These are phyloP conservation scores for Pelargonium myrrhifolium DNA, from an alignment of 441 rosid genomes.

Conservation along the genomic window DNA sequence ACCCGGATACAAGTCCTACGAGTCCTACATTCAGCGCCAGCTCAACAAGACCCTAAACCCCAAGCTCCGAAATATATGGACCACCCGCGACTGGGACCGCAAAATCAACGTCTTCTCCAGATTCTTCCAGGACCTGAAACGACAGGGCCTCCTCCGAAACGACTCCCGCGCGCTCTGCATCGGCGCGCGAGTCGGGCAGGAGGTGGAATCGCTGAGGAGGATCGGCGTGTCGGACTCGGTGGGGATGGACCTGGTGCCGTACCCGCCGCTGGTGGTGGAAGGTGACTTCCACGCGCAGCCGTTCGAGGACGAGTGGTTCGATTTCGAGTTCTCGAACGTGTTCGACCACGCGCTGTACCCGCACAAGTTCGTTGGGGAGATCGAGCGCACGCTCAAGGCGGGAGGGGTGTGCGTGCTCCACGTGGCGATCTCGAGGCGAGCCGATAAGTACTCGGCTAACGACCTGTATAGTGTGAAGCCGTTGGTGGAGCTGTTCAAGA, in stretches of 20 bases:
- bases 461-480: slow-evolving; percentile 55
- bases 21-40: slow-evolving; percentile 28
- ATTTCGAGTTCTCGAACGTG: slow-evolving; percentile 86
- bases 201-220: slow-evolving; percentile 53
- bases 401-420: slow-evolving; percentile 68
- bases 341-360: slow-evolving; percentile 86
- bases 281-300: slow-evolving; percentile 85
- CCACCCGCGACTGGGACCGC: slow-evolving; percentile 35
- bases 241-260: slow-evolving; percentile 79
- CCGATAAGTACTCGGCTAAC: slow-evolving; percentile 85
- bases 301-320: slow-evolving; percentile 55
- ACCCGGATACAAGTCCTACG: slow-evolving; percentile 30
- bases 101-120: slow-evolving; percentile 28
- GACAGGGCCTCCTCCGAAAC: slow-evolving; percentile 15
- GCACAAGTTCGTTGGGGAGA: slow-evolving; percentile 61
- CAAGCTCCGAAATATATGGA: slow-evolving; percentile 28
- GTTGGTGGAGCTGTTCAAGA: slow-evolving; percentile 41
- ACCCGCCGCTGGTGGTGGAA: slow-evolving; percentile 56
- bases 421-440: slow-evolving; percentile 49
- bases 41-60: slow-evolving; percentile 36
- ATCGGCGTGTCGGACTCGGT: slow-evolving; percentile 56
- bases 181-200: slow-evolving; percentile 36
- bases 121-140: slow-evolving; percentile 26
- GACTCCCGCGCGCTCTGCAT: slow-evolving; percentile 25
- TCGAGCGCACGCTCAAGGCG: slow-evolving; percentile 68